phyloP scores from a whole-genome alignment of 2,329 filamentous ascomycete species.

The Neonectria punicea region DNA sequence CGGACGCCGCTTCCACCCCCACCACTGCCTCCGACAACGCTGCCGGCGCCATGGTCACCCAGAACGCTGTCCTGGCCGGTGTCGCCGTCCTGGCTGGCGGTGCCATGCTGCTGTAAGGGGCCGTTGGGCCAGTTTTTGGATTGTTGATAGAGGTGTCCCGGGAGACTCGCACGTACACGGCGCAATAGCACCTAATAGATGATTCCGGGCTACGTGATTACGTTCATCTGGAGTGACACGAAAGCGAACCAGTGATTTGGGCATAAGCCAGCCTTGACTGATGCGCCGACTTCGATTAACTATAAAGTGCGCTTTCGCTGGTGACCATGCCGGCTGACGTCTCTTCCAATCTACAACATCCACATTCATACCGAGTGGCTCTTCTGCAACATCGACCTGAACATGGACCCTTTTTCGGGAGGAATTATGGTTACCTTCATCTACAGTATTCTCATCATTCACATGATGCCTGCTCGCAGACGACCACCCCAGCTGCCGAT shows the following conservation, averaged over 20 bases:
- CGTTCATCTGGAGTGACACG: background rate
- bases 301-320: background rate
- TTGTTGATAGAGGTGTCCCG: background rate
- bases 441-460: conserved; percentile 12
- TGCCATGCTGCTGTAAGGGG: conserved; percentile 48
- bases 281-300: background rate
- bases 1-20: conserved; percentile 27
- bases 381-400: background rate
- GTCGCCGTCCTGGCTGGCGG: conserved; percentile 49
- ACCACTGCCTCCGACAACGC: conserved; percentile 40
- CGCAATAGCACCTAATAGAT: conserved; percentile 18
- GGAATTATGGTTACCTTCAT: conserved; percentile 14
- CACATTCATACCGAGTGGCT: background rate
- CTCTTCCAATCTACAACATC: background rate
- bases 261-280: background rate
- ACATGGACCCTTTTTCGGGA: conserved; percentile 4
- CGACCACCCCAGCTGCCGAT: conserved; percentile 1
- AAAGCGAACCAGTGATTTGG: background rate
- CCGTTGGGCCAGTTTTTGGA: background rate
- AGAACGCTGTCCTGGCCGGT: conserved; percentile 50
- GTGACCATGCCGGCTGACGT: background rate
- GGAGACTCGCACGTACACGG: conserved; percentile 7
- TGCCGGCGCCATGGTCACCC: conserved; percentile 46
- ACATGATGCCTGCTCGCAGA: conserved; percentile 1
- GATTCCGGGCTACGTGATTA: conserved; percentile 13